Percentiles rank a stretch among this genome's conserved stretches.
Evolutionary conservation across 345 rosid species (phyloP).

Genomic region (Camelina hispida): DNA sequence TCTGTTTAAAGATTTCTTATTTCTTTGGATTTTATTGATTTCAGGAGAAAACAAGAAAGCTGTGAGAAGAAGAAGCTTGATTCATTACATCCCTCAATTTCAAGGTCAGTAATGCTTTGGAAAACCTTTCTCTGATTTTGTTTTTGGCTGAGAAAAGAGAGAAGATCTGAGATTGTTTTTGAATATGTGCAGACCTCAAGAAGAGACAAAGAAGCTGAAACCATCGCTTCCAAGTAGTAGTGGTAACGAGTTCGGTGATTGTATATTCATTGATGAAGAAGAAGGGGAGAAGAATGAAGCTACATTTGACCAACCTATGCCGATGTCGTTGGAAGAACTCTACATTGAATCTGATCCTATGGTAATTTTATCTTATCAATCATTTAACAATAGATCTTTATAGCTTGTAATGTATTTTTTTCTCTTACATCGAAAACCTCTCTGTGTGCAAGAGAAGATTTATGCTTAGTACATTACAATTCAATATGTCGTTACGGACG

Average conservation of each 20-base stretch:
- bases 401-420: not conserved
- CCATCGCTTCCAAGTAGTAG: constrained; percentile 45
- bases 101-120: constrained; percentile 58
- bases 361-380: constrained; percentile 42
- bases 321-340: constrained; percentile 70
- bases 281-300: constrained; percentile 32
- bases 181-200: too few relatives aligned
- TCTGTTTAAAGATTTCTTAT: not conserved
- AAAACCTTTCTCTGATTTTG: not conserved
- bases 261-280: constrained; percentile 62
- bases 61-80: constrained; percentile 52
- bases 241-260: constrained; percentile 68
- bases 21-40: not conserved
- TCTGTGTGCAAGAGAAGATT: too few relatives aligned
- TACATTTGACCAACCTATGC: constrained; percentile 58
- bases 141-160: too few relatives aligned
- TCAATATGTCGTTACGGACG: too few relatives aligned
- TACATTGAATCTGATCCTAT: constrained; percentile 53
- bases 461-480: too few relatives aligned
- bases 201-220: constrained; percentile 55
- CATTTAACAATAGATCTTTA: not conserved
- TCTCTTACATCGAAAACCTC: too few relatives aligned
- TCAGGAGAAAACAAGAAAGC: constrained; percentile 48
- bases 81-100: constrained; percentile 55
- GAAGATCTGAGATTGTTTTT: too few relatives aligned